These are phyloP conservation scores for Penicillium chermesinum DNA, from an alignment of 495 filamentous ascomycete species.

Conservation along the genomic window DNA sequence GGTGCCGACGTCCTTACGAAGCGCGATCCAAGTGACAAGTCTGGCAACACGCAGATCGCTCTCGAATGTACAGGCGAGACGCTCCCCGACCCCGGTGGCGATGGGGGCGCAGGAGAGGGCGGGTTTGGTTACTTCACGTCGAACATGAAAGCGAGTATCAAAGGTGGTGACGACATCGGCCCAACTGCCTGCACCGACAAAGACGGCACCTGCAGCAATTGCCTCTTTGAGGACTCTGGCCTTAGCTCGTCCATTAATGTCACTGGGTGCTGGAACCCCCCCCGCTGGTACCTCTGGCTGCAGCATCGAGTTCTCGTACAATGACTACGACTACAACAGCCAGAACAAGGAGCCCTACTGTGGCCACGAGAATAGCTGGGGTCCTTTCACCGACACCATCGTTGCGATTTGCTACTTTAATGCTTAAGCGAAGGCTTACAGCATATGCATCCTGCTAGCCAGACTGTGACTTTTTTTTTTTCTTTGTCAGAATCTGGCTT, in stretches of 20 bases:
- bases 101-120: slow-evolving; percentile 1
- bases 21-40: slow-evolving; percentile 4
- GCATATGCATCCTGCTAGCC: no score
- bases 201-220: slow-evolving; percentile 1
- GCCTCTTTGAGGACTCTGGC: slow-evolving; percentile 1
- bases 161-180: background rate
- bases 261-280: slow-evolving; percentile 8
- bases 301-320: background rate
- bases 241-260: slow-evolving; percentile 8
- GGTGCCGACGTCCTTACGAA: background rate
- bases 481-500: no score
- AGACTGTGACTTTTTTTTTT: no score
- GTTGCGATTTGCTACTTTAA: slow-evolving; percentile 7
- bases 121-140: slow-evolving; percentile 3
- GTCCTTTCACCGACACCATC: slow-evolving; percentile 1
- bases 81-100: slow-evolving; percentile 4
- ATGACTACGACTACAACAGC: slow-evolving; percentile 7
- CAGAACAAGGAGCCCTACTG: slow-evolving; percentile 1
- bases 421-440: no score
- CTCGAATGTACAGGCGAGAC: slow-evolving; percentile 4
- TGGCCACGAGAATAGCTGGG: background rate
- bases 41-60: slow-evolving; percentile 5
- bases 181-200: slow-evolving; percentile 1
- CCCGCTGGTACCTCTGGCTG: background rate
- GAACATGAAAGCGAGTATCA: background rate